Base-by-base conservation (phyloP, 495 filamentous ascomycete genomes). In the Penicillium nucicola region DNA sequence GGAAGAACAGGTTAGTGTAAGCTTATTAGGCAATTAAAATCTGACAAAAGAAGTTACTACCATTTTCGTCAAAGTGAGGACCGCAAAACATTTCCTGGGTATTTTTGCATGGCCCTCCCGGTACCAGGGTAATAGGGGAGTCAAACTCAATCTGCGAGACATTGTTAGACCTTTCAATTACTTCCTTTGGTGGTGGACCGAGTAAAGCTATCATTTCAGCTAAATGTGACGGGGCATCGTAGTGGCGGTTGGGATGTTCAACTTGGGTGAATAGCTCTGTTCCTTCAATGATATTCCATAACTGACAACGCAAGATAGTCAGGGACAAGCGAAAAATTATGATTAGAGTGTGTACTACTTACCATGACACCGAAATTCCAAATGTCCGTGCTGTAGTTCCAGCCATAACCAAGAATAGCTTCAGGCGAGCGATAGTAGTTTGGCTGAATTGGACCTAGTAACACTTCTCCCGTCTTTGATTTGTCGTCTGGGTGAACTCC, bases 371-470 rank as follows among this genome's bases (percentile, higher is more conserved):
- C 76, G 28, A 75, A 42, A 50, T 68, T 70, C 76, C 72, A 80
- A 40, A 78, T 72, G 59, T 78, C 74, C 12, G 71, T 52, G 37
- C 52, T 56, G 48, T 52, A 64, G 55, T 64, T 43, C 76, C 75
- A 80, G 48, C 63, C 62, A 56, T 62, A 68, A 22, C 69, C 67
- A n/a, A 77, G 53, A 39, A 76, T 67, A 9, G 76, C 62, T 58
- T 80, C 75, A 37, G 75, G 76, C 6, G 70, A 71, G 22, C 68
- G 65, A 63, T 78, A 78, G 54, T 72, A 58, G 33, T 66, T 58
- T 56, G 74, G 69, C 35, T 72, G 68, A 48, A 74, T 73, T 23
- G 65, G 69, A 61, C 40, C 85, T 87, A 63, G 87, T 81, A 6
- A 25, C 4, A n/a, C 20, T 11, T 11, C 13, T 25, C 20, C 22